Evolutionary conservation across 1,284 basidiomycete genomes (phyloP).

Genomic region (Leccinum huronense): DNA sequence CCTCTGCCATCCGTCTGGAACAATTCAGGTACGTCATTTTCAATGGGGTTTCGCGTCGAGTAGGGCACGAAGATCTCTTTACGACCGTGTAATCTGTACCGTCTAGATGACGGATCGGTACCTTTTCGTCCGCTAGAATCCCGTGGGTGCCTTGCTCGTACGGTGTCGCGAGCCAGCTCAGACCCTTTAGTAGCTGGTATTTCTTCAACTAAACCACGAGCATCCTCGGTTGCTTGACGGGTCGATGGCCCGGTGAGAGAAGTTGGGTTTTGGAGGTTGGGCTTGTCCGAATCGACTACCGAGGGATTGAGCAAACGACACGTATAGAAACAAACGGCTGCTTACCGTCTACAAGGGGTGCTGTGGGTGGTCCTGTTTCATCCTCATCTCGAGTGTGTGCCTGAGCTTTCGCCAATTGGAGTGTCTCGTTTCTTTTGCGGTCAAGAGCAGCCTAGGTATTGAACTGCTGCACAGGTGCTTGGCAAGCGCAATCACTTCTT

Average conservation of each 20-base stretch:
- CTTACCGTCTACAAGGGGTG: constrained; percentile 68
- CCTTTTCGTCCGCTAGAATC: too few relatives aligned
- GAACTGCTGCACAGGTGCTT: constrained; percentile 67
- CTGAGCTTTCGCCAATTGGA: constrained; percentile 66
- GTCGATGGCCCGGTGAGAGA: constrained; percentile 86
- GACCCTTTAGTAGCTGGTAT: too few relatives aligned
- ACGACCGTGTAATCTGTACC: too few relatives aligned
- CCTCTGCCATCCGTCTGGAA: too few relatives aligned
- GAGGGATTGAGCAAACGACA: constrained; percentile 7
- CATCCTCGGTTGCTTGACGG: constrained; percentile 95
- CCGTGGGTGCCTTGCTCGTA: too few relatives aligned
- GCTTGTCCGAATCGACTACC: constrained; percentile 90
- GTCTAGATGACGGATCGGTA: too few relatives aligned
- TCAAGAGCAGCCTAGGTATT: constrained; percentile 81
- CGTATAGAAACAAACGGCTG: constrained; percentile 14
- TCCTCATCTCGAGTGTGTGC: constrained; percentile 56
- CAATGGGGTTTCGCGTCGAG: constrained; percentile 88
- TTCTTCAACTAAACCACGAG: constrained; percentile 97
- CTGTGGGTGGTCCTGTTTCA: constrained; percentile 34
- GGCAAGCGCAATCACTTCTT: constrained; percentile 84
- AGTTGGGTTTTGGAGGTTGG: constrained; percentile 99
- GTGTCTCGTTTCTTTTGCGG: constrained; percentile 75
- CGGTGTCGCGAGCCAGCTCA: too few relatives aligned
- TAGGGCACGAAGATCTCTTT: constrained; percentile 85
- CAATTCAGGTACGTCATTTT: too few relatives aligned